Evolutionary conservation across 805 yeast genomes (phyloP), one percentile per base, ranked within the genome.

Genomic region (Lipomyces japonicus): DNA sequence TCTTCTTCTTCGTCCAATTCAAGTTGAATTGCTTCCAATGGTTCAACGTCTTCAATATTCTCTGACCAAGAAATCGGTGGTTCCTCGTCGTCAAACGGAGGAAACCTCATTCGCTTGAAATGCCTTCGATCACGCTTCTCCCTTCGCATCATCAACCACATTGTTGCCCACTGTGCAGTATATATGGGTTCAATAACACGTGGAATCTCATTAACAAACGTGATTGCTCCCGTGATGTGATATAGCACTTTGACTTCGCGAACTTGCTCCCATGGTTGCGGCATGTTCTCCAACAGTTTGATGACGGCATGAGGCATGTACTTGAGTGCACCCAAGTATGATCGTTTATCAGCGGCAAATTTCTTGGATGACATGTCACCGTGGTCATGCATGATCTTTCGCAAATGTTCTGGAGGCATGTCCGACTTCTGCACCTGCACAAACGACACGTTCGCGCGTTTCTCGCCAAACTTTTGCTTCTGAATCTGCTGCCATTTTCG

Each of bases 1-100:
- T 86, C 90, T 52, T 82, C 86, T 9, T 70, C 71, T 25, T 75
- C 76, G 60, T 82, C 84, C n/a, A 86, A 66, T 23, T 83, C 84
- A 54, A 85, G 63, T 54, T 73, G 79, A 21, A 90, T 78, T 0
- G 91, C 75, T n/a, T 83, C 91, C 4, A 79, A 74, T 0, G 87
- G 82, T 43, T 84, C 90, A 0, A 81, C 69, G 14, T 80, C 84
- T 53, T 86, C 84, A 12, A 89, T 71, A 61, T 85, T 84, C 48
- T 88, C 95, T n/a, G 80, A 62, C 81, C 86, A 93, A 49, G 82
- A 78, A 28, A 90, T 63, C 1, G 95, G 95, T 0, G 96, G 96
- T 65, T 91, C 97, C 66, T 93, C 98, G 64, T 93, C 99, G 67
- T 93, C 98, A 69, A 91, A 89, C 0, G 95, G 90, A 1, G 99